Percentiles rank a stretch among this genome's conserved stretches.
phyloP scores from a whole-genome alignment of 352 stramenopile species.

The Pythium vanterpoolii region DNA sequence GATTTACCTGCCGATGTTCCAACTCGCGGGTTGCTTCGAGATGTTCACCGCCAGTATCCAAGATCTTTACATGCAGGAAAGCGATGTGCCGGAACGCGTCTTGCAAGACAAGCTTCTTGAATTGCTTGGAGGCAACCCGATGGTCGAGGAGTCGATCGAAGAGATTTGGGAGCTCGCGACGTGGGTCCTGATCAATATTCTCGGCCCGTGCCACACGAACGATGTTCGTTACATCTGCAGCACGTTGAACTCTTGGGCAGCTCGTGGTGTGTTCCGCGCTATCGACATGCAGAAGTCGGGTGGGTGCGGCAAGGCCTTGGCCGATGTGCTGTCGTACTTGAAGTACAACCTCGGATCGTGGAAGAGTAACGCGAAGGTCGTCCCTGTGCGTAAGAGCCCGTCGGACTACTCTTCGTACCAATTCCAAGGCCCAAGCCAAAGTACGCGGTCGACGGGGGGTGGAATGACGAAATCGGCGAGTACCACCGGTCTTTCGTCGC shows the following conservation, averaged over 20 bases:
- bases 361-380: slow-evolving; percentile 80
- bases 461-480: slow-evolving; percentile 86
- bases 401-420: slow-evolving; percentile 85
- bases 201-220: slow-evolving; percentile 93
- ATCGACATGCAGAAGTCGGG: slow-evolving; percentile 72
- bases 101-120: slow-evolving; percentile 85
- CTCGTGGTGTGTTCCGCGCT: slow-evolving; percentile 73
- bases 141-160: slow-evolving; percentile 91
- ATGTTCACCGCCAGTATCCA: slow-evolving; percentile 76
- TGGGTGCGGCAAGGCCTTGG: slow-evolving; percentile 58
- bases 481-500: slow-evolving; percentile 79
- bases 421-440: slow-evolving; percentile 39
- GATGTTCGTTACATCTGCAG: slow-evolving; percentile 93
- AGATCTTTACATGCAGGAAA: slow-evolving; percentile 67
- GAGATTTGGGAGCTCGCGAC: slow-evolving; percentile 97
- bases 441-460: slow-evolving; percentile 34
- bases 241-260: slow-evolving; percentile 77
- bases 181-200: slow-evolving; percentile 93
- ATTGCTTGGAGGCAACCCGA: slow-evolving; percentile 67
- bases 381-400: slow-evolving; percentile 78
- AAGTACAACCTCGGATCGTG: slow-evolving; percentile 52
- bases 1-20: slow-evolving; percentile 98
- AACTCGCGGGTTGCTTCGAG: slow-evolving; percentile 96
- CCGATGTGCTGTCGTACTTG: slow-evolving; percentile 67
- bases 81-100: slow-evolving; percentile 59